Base-by-base conservation (phyloP, 306 rosid species). In the Cicer arietinum region DNA sequence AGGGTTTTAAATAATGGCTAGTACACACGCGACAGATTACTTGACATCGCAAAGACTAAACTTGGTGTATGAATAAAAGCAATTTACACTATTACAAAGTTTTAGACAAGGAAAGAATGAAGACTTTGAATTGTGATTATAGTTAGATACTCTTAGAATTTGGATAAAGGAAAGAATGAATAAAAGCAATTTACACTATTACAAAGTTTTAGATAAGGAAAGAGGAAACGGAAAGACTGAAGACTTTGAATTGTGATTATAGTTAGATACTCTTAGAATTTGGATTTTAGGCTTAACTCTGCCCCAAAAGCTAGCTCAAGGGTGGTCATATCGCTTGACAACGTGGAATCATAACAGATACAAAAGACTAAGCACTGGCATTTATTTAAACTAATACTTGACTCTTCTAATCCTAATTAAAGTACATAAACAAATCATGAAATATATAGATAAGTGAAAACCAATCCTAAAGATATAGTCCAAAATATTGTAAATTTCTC, bases 11-110 rank as follows among this genome's bases (percentile, higher is more conserved):
- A 46, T 62, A 62, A 40, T 62, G 65, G 48, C 30, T 10, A 44
- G 57, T 13, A 67, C 30, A 51, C 57, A 73, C 47, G 2, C 3
- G 58, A 10, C 10, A 56, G 57, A 59, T 46, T 13, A 43, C 67
- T 43, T 16, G 22, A 54, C 18, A 71, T 76, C 70, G 43, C 35
- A 35, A 18, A 74, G 30, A 22, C 57, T 53, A 45, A 50, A 51
- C 50, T 78, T 20, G n/a, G 52, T 47, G 48, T 16, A 71, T 44
- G 43, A 71, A 42, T 14, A 73, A 53, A 17, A 63, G 30, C 41
- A 79, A 20, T 70, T 62, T 22, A 61, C 65, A 53, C 37, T 30
- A 30, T 16, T 42, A 42, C 11, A 42, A 20, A 6, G 18, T 60
- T 42, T 42, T 42, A 64, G 18, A 64, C 17, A 9, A 42, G 37